Evolutionary conservation across 176 grass and related monocot species (phyloP).

Genomic region (Rhynchospora tenuis): DNA sequence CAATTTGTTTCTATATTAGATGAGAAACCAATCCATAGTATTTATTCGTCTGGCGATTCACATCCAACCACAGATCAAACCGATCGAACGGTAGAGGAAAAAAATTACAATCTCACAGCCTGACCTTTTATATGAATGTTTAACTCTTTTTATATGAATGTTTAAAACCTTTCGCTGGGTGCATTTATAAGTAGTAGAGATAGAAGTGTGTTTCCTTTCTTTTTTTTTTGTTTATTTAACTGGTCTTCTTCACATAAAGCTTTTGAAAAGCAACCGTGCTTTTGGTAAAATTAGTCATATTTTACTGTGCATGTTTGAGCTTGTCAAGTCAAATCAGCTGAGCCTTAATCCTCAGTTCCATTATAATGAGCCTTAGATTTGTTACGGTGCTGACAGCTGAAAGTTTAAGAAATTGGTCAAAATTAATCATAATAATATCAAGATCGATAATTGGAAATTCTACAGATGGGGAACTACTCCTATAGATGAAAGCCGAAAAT

Average conservation of each 20-base stretch:
- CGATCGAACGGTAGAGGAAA: no score
- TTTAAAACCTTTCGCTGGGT: no score
- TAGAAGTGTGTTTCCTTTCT: neutral
- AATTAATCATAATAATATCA: neutral
- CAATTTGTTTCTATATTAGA: no score
- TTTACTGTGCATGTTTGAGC: neutral
- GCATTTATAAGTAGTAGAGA: no score
- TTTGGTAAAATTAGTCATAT: neutral
- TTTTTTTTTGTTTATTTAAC: neutral
- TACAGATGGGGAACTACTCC: slow-evolving; percentile 87
- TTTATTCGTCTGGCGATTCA: no score
- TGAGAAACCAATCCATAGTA: no score
- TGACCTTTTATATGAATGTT: no score
- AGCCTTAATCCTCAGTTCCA: neutral
- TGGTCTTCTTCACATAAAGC: neutral
- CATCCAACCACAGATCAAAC: no score
- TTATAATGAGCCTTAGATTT: neutral
- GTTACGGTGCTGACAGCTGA: neutral
- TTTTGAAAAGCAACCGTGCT: neutral
- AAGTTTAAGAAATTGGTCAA: neutral
- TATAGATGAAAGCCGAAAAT: slow-evolving; percentile 65
- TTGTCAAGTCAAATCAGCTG: neutral
- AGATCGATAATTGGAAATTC: neutral
- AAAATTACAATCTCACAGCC: no score
- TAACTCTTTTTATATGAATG: no score